These are phyloP conservation scores for Trapa incisa DNA, from an alignment of 345 rosid species.

Conservation along the genomic window DNA sequence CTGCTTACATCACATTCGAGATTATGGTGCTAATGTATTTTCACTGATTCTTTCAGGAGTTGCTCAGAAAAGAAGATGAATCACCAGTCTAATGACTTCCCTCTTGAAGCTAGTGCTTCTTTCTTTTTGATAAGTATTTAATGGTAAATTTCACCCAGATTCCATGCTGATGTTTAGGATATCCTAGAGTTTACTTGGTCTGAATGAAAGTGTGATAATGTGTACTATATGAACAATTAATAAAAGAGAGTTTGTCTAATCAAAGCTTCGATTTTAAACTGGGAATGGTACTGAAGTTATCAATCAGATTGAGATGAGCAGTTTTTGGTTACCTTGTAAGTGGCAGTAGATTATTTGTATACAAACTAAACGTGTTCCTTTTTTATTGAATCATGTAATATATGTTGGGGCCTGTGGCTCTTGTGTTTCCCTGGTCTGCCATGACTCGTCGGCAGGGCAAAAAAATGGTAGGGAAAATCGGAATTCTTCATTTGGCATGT, in stretches of 20 bases:
- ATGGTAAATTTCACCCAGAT: background rate
- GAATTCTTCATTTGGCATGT: too few relatives aligned
- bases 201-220: background rate
- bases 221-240: background rate
- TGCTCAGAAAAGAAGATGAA: conserved; percentile 32
- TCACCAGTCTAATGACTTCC: conserved; percentile 18
- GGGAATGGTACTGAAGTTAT: background rate
- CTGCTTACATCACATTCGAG: background rate
- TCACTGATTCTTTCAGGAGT: conserved; percentile 20
- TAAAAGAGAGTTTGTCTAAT: background rate
- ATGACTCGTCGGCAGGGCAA: too few relatives aligned
- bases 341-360: too few relatives aligned
- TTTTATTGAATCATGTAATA: too few relatives aligned
- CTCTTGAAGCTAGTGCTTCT: background rate
- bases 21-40: background rate
- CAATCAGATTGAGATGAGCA: too few relatives aligned
- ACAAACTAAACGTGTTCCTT: too few relatives aligned
- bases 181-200: background rate
- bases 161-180: background rate
- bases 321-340: too few relatives aligned
- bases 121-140: background rate
- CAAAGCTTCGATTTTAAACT: background rate
- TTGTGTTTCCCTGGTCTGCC: too few relatives aligned
- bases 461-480: too few relatives aligned
- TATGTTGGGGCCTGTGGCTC: too few relatives aligned